Evolutionary conservation across 1,284 basidiomycete genomes (phyloP).

Genomic region (Macrocystidia cucumis): DNA sequence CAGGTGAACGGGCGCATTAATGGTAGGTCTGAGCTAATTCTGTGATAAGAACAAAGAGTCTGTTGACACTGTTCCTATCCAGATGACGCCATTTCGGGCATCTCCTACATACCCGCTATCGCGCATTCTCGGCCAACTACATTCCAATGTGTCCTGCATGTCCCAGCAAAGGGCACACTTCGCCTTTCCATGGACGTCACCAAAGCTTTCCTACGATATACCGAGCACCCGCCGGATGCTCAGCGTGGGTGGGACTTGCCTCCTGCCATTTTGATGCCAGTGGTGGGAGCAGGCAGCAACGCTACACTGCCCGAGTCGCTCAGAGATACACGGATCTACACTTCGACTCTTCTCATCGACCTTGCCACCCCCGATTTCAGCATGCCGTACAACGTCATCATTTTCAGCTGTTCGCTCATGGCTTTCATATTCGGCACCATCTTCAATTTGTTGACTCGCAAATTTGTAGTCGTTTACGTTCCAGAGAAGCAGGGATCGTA

Average conservation of each 20-base stretch:
- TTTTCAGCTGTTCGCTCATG: slow-evolving; percentile 86
- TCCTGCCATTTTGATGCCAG: slow-evolving; percentile 56
- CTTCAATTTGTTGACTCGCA: slow-evolving; percentile 82
- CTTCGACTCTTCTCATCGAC: slow-evolving; percentile 77
- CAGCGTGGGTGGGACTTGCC: slow-evolving; percentile 92
- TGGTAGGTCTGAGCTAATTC: slow-evolving; percentile 28
- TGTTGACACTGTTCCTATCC: slow-evolving; percentile 9
- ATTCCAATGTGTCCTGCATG: slow-evolving; percentile 62
- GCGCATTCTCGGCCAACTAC: slow-evolving; percentile 69
- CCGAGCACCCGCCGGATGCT: slow-evolving; percentile 93
- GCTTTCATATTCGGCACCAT: slow-evolving; percentile 92
- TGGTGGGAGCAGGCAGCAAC: slow-evolving; percentile 6
- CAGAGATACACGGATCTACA: slow-evolving; percentile 54
- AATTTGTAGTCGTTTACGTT: slow-evolving; percentile 56
- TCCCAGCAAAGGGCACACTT: slow-evolving; percentile 64
- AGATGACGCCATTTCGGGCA: slow-evolving; percentile 53
- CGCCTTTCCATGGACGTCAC: slow-evolving; percentile 69
- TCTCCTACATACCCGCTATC: slow-evolving; percentile 63
- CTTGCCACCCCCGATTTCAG: slow-evolving; percentile 96
- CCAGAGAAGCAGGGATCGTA: slow-evolving; percentile 10
- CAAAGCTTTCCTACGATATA: slow-evolving; percentile 88
- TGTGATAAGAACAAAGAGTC: slow-evolving; percentile 1
- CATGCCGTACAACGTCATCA: slow-evolving; percentile 99
- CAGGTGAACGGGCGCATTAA: slow-evolving; percentile 30
- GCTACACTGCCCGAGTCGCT: slow-evolving; percentile 9